phyloP scores from a whole-genome alignment of 1,139 yeast species.

The Hyphopichia burtonii region DNA sequence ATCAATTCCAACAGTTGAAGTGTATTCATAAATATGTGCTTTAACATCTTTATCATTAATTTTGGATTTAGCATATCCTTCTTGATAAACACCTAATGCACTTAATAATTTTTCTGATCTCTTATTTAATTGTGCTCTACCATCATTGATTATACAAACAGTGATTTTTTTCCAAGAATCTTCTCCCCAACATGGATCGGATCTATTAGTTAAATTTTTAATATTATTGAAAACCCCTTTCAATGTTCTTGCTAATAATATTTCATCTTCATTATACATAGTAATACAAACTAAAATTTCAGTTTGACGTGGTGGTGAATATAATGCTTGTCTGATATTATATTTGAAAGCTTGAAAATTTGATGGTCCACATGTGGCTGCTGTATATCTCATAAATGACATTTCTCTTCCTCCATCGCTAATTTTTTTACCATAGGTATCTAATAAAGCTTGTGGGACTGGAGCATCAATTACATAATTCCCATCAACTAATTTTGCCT shows the following conservation, averaged over 20 bases:
- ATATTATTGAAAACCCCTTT: constrained; percentile 78
- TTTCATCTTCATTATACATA: constrained; percentile 79
- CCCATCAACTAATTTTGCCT: constrained; percentile 62
- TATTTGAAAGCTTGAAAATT: constrained; percentile 58
- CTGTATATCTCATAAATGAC: constrained; percentile 75
- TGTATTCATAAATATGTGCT: constrained; percentile 77
- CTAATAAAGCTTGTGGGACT: constrained; percentile 58
- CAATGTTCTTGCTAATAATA: constrained; percentile 67
- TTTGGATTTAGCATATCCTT: constrained; percentile 76
- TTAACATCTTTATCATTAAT: constrained; percentile 69
- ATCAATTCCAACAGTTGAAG: constrained; percentile 74
- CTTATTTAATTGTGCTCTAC: constrained; percentile 66
- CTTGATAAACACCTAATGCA: constrained; percentile 77
- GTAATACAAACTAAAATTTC: constrained; percentile 75
- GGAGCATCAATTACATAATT: constrained; percentile 81
- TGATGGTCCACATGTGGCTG: constrained; percentile 78
- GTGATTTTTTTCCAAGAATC: constrained; percentile 81
- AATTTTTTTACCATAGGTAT: constrained; percentile 50
- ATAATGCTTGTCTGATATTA: constrained; percentile 65
- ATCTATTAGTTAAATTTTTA: constrained; percentile 54
- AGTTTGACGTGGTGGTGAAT: constrained; percentile 64
- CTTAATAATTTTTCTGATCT: constrained; percentile 64
- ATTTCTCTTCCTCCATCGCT: constrained; percentile 60
- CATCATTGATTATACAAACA: constrained; percentile 74
- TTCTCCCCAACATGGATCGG: constrained; percentile 72